These are phyloP conservation scores for Taiozyma sp. DNA, from an alignment of 1,139 yeast species.

Conservation along the genomic window DNA sequence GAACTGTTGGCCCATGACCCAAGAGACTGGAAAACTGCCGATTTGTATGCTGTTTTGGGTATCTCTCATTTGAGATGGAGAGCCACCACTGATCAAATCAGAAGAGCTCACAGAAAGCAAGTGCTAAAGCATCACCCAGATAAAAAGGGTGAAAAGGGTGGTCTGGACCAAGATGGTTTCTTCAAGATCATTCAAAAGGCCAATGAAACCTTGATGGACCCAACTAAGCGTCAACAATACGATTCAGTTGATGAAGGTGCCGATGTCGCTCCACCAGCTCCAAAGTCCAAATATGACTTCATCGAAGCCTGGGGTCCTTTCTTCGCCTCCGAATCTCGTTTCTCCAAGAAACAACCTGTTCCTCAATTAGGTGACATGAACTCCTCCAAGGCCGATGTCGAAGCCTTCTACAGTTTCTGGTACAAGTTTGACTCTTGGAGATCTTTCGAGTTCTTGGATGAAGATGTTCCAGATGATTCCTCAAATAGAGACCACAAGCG, in stretches of 20 bases:
- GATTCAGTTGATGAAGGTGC: conserved; percentile 94
- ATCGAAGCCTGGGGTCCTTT: conserved; percentile 92
- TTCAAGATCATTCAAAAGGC: conserved; percentile 98
- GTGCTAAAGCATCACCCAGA: conserved; percentile 98
- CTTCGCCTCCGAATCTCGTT: conserved; percentile 85
- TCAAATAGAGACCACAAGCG: conserved; percentile 99
- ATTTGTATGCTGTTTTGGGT: conserved; percentile 94
- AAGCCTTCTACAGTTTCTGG: conserved; percentile 86
- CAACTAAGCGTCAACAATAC: conserved; percentile 83
- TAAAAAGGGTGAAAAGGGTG: conserved; percentile 86
- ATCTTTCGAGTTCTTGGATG: conserved; percentile 95
- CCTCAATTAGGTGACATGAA: conserved; percentile 72
- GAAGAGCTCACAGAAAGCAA: conserved; percentile 96
- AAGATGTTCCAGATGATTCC: conserved; percentile 99
- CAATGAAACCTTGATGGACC: conserved; percentile 82
- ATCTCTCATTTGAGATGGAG: conserved; percentile 84
- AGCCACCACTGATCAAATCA: conserved; percentile 90
- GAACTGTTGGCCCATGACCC: conserved; percentile 85
- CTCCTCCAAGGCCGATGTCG: conserved; percentile 78
- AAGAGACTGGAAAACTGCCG: conserved; percentile 97
- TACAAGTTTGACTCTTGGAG: conserved; percentile 98
- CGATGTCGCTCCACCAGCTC: conserved; percentile 74
- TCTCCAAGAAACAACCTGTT: conserved; percentile 87
- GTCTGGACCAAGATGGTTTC: conserved; percentile 91
- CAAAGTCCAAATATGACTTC: conserved; percentile 68